Evolutionary conservation across 1,139 yeast species (phyloP), one percentile per base, ranked within the genome.

Genomic region (Kodamaea sp.): DNA sequence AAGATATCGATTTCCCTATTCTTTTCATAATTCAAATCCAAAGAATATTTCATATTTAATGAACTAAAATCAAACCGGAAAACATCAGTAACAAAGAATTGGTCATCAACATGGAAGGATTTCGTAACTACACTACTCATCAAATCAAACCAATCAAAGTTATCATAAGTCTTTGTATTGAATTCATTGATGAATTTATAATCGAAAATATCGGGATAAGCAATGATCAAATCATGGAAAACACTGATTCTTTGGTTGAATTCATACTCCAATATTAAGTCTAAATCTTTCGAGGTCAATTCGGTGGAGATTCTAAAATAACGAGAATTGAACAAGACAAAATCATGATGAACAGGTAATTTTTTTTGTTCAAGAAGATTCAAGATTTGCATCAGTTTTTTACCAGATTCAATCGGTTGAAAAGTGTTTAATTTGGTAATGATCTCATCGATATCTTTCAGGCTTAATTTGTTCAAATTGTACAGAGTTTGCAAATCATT

Each of bases 141-240:
- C 27, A 67, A 48, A 45, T 79, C 85, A 51, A 68, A 72, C 75
- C 76, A 72, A 42, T 75, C 81, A 35, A 54, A 36, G 12, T 39
- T 24, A 25, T 53, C 54, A 2, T 43, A 42, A 0, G 22, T 27
- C 1, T 29, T 29, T 5, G 34, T 39, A 32, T 56, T 55, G 35
- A 62, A 59, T 5, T 63, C 63, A 15, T 47, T 26, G 4, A 64
- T 40, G 1, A 42, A 34, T 34, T 53, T 52, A 29, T 34, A 26
- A 4, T 44, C 52, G 47, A 64, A 69, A 6, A 48, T 49, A 5
- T 53, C 60, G 3, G 67, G 63, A 36, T 66, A 67, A 2, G 65
- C 58, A 8, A 46, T 37, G 25, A 65, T 43, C n/a, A 70, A 48
- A 12, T 61, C 62, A 26, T 57, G 43, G 38, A 72, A 42, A 22